Evolutionary conservation across 306 rosid genomes (phyloP).

Genomic region (Ceratonia siliqua): DNA sequence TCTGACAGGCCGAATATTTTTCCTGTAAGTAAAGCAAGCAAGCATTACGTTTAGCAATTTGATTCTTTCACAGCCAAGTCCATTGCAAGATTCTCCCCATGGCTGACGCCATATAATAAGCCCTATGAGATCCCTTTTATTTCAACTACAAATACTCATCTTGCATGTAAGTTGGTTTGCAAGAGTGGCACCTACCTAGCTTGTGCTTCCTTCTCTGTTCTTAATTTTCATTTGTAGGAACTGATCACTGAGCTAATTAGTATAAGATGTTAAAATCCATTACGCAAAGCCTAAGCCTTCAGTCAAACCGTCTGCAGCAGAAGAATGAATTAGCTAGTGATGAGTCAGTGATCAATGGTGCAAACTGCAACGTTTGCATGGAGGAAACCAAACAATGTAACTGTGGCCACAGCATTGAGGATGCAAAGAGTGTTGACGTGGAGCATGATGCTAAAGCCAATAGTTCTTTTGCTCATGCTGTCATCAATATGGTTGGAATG

Average conservation of each 20-base stretch:
- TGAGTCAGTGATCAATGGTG: conserved; percentile 35
- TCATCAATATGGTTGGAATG: conserved; percentile 82
- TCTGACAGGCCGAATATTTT: not conserved
- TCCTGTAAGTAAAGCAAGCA: not conserved
- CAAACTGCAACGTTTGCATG: conserved; percentile 43
- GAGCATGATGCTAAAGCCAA: conserved; percentile 44
- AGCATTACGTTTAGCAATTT: not conserved
- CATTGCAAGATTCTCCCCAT: conserved; percentile 1
- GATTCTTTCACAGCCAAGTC: conserved; percentile 15
- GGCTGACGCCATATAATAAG: not conserved
- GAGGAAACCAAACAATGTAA: conserved; percentile 52
- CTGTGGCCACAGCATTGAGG: conserved; percentile 37
- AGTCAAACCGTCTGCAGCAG: conserved; percentile 13
- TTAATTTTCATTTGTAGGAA: no score
- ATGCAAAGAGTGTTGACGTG: not conserved
- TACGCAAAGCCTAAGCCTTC: not conserved
- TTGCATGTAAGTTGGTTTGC: conserved; percentile 14
- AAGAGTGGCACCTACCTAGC: not conserved
- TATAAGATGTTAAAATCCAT: conserved; percentile 42
- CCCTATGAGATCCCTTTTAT: not conserved
- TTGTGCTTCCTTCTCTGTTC: not conserved
- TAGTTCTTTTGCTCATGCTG: conserved; percentile 61
- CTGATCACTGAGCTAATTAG: not conserved
- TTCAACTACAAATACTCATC: conserved; percentile 30
- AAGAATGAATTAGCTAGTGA: conserved; percentile 33